These are phyloP conservation scores for Tympanopsis confertula DNA, from an alignment of 2,329 filamentous ascomycete species.

Conservation along the genomic window DNA sequence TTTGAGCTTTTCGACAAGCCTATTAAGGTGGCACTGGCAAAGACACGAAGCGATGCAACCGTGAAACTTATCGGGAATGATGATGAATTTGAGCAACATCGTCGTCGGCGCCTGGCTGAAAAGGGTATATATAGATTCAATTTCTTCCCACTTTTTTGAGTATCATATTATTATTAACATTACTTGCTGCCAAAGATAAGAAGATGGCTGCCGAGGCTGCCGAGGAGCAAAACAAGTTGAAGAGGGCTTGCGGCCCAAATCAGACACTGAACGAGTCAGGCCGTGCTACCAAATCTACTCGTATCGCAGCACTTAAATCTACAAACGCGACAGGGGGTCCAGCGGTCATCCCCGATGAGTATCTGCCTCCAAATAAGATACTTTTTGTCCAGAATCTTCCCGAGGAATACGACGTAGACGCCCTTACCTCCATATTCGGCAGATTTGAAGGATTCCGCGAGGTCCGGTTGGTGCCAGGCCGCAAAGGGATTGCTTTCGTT, in stretches of 20 bases:
- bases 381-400: conserved; percentile 89
- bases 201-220: conserved; percentile 76
- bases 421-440: conserved; percentile 68
- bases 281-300: conserved; percentile 59
- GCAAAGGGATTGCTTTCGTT: conserved; percentile 85
- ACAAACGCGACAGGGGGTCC: conserved; percentile 50
- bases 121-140: conserved; percentile 67
- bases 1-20: conserved; percentile 89
- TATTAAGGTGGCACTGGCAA: conserved; percentile 74
- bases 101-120: conserved; percentile 71
- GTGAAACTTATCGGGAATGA: conserved; percentile 64
- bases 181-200: conserved; percentile 31
- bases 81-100: conserved; percentile 80
- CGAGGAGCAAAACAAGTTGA: conserved; percentile 66
- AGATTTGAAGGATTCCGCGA: conserved; percentile 91
- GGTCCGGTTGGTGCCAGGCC: conserved; percentile 75
- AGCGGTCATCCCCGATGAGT: conserved; percentile 86
- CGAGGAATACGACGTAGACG: conserved; percentile 73
- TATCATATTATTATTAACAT: conserved; percentile 2
- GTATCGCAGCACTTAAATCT: conserved; percentile 65
- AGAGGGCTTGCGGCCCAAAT: conserved; percentile 39
- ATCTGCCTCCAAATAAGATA: conserved; percentile 92
- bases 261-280: no score
- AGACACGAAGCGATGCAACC: conserved; percentile 75
- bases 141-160: no score